Percentiles rank a stretch among this genome's conserved stretches.
Evolutionary conservation across 768 basidiomycete species (phyloP).

Genomic region (Nevesoporus exiguus): DNA sequence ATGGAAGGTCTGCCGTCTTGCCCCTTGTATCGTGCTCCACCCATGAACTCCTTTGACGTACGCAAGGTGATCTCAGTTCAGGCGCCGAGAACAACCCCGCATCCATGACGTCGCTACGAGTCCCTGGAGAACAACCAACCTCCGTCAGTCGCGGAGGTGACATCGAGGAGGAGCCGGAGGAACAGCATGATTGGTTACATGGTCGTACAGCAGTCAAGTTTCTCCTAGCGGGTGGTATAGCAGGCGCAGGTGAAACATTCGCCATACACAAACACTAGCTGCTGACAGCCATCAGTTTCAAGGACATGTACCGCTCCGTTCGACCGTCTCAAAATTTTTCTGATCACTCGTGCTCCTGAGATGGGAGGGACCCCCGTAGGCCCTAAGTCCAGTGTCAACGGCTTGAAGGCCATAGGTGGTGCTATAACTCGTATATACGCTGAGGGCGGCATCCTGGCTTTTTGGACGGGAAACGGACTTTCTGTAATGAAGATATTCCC

Average conservation of each 20-base stretch:
- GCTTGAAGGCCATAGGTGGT: slow-evolving; percentile 59
- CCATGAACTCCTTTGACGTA: slow-evolving; percentile 25
- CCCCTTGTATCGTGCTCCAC: slow-evolving; percentile 14
- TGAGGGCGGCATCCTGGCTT: slow-evolving; percentile 85
- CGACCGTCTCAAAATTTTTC: slow-evolving; percentile 92
- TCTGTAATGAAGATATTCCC: slow-evolving; percentile 96
- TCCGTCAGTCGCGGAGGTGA: slow-evolving; percentile 35
- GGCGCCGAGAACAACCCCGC: slow-evolving; percentile 73
- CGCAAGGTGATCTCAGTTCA: slow-evolving; percentile 69
- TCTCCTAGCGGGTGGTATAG: slow-evolving; percentile 89
- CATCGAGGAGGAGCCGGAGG: slow-evolving; percentile 57
- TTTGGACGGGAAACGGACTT: slow-evolving; percentile 97
- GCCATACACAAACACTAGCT: background rate
- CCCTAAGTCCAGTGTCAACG: slow-evolving; percentile 44
- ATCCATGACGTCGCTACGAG: slow-evolving; percentile 19
- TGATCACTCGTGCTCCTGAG: slow-evolving; percentile 86
- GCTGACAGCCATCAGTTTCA: slow-evolving; percentile 60
- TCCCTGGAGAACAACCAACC: slow-evolving; percentile 12
- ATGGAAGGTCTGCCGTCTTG: slow-evolving; percentile 70
- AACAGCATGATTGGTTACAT: slow-evolving; percentile 59
- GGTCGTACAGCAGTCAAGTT: slow-evolving; percentile 80
- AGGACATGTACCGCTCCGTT: slow-evolving; percentile 97
- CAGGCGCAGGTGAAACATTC: slow-evolving; percentile 75
- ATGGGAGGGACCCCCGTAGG: slow-evolving; percentile 52
- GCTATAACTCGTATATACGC: slow-evolving; percentile 82